Evolutionary conservation across 2,329 filamentous ascomycete genomes (phyloP).

Genomic region (Periconia macrospinosa): DNA sequence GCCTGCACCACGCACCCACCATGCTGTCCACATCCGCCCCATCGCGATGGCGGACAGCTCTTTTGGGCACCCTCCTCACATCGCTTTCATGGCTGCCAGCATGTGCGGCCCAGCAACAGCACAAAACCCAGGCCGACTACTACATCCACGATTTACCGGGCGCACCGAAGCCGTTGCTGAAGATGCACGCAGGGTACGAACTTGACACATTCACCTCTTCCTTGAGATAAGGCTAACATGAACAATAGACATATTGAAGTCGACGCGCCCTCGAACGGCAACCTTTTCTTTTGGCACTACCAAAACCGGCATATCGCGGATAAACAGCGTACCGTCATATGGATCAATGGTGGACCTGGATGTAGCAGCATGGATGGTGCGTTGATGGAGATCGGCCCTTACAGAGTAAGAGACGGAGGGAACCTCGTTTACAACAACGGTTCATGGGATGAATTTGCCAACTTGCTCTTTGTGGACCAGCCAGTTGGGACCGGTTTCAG

Average conservation of each 20-base stretch:
- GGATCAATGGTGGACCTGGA: constrained; percentile 95
- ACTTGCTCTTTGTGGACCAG: constrained; percentile 94
- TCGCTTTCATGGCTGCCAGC: constrained; percentile 36
- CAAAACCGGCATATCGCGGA: constrained; percentile 95
- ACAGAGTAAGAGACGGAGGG: constrained; percentile 74
- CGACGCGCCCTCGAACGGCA: constrained; percentile 80
- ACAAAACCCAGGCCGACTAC: constrained; percentile 77
- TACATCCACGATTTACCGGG: constrained; percentile 86
- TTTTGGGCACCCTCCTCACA: constrained; percentile 34
- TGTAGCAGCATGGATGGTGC: constrained; percentile 98
- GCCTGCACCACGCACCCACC: constrained; percentile 14
- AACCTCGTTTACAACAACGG: constrained; percentile 81
- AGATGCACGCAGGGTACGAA: constrained; percentile 94
- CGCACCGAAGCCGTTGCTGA: constrained; percentile 76
- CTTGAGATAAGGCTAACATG: constrained; percentile 7
- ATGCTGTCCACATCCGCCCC: constrained; percentile 29
- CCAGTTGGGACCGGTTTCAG: constrained; percentile 96
- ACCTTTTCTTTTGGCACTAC: constrained; percentile 98
- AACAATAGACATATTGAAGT: constrained; percentile 82
- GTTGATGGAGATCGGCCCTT: constrained; percentile 94
- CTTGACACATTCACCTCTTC: constrained; percentile 41
- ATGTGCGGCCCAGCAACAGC: constrained; percentile 44
- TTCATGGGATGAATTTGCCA: constrained; percentile 99
- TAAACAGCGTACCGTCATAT: constrained; percentile 86
- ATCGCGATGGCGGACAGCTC: constrained; percentile 36